Base-by-base conservation (phyloP, 495 filamentous ascomycete genomes). In the Bathelium albidoporum region DNA sequence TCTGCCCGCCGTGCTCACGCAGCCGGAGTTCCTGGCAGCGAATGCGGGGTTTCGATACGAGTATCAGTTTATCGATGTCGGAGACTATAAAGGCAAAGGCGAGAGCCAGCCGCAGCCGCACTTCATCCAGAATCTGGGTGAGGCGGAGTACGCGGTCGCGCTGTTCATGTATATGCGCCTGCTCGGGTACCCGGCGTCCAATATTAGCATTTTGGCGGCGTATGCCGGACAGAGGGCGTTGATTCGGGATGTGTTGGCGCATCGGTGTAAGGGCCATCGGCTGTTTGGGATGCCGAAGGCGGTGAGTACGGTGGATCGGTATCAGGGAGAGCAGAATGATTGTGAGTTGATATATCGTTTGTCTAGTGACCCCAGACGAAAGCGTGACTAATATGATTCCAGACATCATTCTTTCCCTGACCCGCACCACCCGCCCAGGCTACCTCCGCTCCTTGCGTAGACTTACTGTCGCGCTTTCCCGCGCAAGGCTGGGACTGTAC, bases 241-340 rank as follows among this genome's bases (percentile, higher is more conserved):
- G 71, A 92, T 99, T 65, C 83, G 83, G 68, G 94, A 99, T 77
- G 90, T 97, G 7, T 72, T 99, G 58, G 79, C 73, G n/a, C 89
- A 96, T 70, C 82, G 94, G 32, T 98, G 94, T 70, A 83, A 82
- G 11, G 88, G 84, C 69, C 95, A 89, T 66, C 75, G 84, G 1
- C 75, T 99, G 31, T 99, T 99, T 76, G 92, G 95, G 12, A 76
- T 96, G 77, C 94, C 94, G 43, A 88, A 87, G 73, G 86, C 89
- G 55, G 90, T 99, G 29, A 89, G 88, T 1, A 97, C 95, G 20
- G 95, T 99, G 61, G 94, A 99, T 75, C 95, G 95, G 73, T 99
- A 97, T 69, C 94, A 99, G 78, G 94, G 94, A 67, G 95, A 97
- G 80, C 94, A 99, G 77, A 99, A 97, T 75, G 94, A 97, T 70